Evolutionary conservation across 2,329 filamentous ascomycete genomes (phyloP).

Genomic region (Ceratocystis ficicola): DNA sequence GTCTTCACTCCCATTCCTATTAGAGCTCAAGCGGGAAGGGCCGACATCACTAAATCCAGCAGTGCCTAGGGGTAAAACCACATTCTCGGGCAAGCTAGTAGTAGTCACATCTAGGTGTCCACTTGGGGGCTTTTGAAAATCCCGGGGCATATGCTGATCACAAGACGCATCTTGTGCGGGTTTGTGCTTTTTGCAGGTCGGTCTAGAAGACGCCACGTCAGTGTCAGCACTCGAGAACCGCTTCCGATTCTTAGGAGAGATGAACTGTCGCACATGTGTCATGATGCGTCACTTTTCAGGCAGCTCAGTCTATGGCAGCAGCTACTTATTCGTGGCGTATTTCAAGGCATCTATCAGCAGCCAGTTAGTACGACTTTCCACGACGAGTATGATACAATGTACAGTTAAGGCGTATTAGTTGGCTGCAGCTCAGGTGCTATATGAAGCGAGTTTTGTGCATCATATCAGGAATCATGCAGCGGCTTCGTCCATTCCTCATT

Average conservation of each 20-base stretch:
- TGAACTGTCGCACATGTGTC: background rate
- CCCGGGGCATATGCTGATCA: background rate
- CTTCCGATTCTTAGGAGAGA: constrained; percentile 1
- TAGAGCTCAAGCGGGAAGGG: background rate
- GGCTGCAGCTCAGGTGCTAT: constrained; percentile 17
- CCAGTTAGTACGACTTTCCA: background rate
- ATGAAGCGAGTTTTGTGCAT: constrained; percentile 12
- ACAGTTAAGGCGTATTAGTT: background rate
- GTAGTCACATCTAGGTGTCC: background rate
- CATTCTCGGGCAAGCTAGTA: background rate
- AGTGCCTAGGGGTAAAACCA: background rate
- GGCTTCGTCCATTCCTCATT: constrained; percentile 9
- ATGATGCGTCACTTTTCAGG: background rate
- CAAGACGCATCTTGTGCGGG: background rate
- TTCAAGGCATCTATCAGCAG: background rate
- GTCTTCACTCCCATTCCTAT: background rate
- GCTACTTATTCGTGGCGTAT: background rate
- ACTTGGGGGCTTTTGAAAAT: background rate
- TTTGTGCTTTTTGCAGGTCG: background rate
- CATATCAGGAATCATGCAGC: constrained; percentile 11
- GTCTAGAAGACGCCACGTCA: background rate
- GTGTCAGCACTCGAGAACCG: background rate
- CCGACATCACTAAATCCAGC: background rate
- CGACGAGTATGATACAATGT: background rate
- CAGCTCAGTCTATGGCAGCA: background rate